Base-by-base conservation (phyloP, 106 monocot species). In the Dioscorea dumetorum region DNA sequence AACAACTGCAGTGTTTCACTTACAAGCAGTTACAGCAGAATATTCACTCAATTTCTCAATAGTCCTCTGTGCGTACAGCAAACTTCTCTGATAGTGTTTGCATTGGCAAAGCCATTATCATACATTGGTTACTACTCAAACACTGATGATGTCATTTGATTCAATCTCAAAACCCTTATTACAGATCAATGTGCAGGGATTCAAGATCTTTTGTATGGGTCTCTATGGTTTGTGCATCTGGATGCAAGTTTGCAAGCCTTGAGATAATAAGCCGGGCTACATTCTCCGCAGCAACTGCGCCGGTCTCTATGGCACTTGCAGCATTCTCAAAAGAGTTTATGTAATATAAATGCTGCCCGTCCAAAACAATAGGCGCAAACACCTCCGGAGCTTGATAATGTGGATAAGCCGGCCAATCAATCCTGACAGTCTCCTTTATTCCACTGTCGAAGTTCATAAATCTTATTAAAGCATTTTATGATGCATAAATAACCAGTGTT, bases 331-430 rank as follows among this genome's bases (percentile, higher is more conserved):
- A 99, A 10, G 93, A 79, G 70, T 99, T 99, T 60, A 99, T 85
- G 72, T 99, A 99, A 69, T 93, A 99, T n/a, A 99, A 69, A 76
- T 99, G 99, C 16, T 53, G 66, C 22, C 79, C 80, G 69, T 99
- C 99, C 22, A 99, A 51, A 15, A 93, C 15, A 60, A 93, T 83
- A n/a, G 93, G 93, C 17, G 99, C 87, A 75, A 93, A 99, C 0
- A 69, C 79, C 74, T 99, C 99, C 12, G 99, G 99, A 62, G 93
- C 90, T 73, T 79, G 33, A 60, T 76, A 99, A 67, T 85, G 93
- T 63, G 99, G 99, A 79, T 99, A 99, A 50, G 99, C 99, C 28
- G 99, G 66, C 99, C 99, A 99, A 52, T 99, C 64, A 63, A 99
- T 93, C 58, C 62, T 62, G 5, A 90, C 14, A 17, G 83, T 93